Evolutionary conservation across 768 basidiomycete genomes (phyloP).

Genomic region (Macrocybe gigantea): DNA sequence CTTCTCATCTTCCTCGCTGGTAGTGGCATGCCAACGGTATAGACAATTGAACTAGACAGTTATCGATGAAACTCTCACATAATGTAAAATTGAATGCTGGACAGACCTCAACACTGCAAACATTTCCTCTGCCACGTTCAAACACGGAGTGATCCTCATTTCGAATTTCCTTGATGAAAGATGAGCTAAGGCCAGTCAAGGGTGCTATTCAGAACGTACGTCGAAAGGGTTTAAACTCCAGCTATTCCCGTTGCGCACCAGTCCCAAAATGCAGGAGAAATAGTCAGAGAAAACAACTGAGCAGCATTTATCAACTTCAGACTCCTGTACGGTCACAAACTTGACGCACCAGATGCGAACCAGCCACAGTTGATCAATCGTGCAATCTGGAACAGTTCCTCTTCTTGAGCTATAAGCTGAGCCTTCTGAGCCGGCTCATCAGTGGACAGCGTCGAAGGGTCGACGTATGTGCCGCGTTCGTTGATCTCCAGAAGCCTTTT

Average conservation of each 20-base stretch:
- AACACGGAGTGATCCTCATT: slow-evolving; percentile 56
- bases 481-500: slow-evolving; percentile 75
- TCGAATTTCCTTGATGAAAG: slow-evolving; percentile 52
- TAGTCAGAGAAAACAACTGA: slow-evolving; percentile 77
- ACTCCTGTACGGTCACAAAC: slow-evolving; percentile 1
- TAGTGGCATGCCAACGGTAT: slow-evolving; percentile 83
- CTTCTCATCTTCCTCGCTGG: slow-evolving; percentile 62
- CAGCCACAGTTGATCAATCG: slow-evolving; percentile 75
- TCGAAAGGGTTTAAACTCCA: slow-evolving; percentile 78
- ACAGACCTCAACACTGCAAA: slow-evolving; percentile 73
- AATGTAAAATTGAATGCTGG: not conserved
- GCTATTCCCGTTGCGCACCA: slow-evolving; percentile 64
- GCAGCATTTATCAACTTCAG: slow-evolving; percentile 1
- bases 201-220: slow-evolving; percentile 26
- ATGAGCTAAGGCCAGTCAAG: not conserved
- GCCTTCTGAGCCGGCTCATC: slow-evolving; percentile 26
- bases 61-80: not conserved
- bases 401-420: slow-evolving; percentile 49
- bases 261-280: slow-evolving; percentile 74
- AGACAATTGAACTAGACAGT: slow-evolving; percentile 68
- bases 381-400: slow-evolving; percentile 82
- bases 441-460: slow-evolving; percentile 43
- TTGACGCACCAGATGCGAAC: slow-evolving; percentile 52
- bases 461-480: slow-evolving; percentile 57
- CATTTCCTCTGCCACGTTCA: slow-evolving; percentile 77